A percentile compares a stretch with the other conserved stretches of the same genome.
phyloP scores from a whole-genome alignment of 805 yeast species.

The Suhomyces sp. region DNA sequence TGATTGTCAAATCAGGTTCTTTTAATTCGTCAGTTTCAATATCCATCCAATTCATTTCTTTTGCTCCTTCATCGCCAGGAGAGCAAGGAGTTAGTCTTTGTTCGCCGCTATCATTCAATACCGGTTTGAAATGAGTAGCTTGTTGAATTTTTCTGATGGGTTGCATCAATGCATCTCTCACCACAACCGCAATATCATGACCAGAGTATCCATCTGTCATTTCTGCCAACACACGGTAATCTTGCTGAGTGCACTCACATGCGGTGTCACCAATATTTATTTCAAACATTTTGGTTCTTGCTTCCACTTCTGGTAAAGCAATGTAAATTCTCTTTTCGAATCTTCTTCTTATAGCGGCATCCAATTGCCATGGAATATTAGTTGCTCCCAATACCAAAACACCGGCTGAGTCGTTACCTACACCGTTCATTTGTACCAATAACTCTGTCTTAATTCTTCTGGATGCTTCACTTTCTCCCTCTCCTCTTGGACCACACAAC shows the following conservation, averaged over 20 bases:
- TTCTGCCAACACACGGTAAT: constrained; percentile 75
- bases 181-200: constrained; percentile 94
- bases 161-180: constrained; percentile 96
- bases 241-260: constrained; percentile 69
- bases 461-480: constrained; percentile 95
- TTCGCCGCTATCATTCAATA: constrained; percentile 39
- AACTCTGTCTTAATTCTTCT: constrained; percentile 95
- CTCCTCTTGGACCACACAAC: constrained; percentile 96
- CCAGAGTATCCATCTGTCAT: constrained; percentile 98
- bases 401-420: constrained; percentile 90
- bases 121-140: constrained; percentile 89
- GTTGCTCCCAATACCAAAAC: constrained; percentile 96
- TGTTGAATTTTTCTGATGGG: constrained; percentile 93
- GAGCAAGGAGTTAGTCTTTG: constrained; percentile 84
- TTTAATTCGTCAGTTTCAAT: constrained; percentile 82
- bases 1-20: constrained; percentile 86
- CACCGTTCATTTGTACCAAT: constrained; percentile 98
- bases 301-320: constrained; percentile 91
- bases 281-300: constrained; percentile 91
- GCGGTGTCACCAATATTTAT: constrained; percentile 90
- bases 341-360: constrained; percentile 95
- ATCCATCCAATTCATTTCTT: constrained; percentile 92
- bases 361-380: constrained; percentile 98
- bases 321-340: constrained; percentile 94
- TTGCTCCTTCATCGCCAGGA: constrained; percentile 88